Base-by-base conservation (phyloP, 768 basidiomycete species). In the Suillus sp. region DNA sequence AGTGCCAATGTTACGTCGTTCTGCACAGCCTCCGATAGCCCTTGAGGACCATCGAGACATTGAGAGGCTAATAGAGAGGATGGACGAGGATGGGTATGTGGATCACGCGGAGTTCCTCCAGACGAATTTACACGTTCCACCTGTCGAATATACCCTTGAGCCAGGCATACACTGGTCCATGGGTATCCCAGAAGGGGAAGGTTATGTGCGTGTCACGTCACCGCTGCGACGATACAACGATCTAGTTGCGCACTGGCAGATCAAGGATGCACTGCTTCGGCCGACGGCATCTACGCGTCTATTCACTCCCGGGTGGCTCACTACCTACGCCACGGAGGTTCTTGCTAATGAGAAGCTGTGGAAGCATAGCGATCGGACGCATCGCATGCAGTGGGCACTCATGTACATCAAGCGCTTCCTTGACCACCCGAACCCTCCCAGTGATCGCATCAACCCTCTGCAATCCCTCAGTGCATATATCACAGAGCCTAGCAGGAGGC, bases 201-300 rank as follows among this genome's bases (percentile, higher is more conserved):
- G 96, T 4, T 99, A 99, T 72, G 77, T 83, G 20, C 85, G 92
- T 25, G 86, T 84, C 10, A 98, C 97, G 10, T 93, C 91, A 6
- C 97, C 97, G 0, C 78, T 99, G 50, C 84, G 97, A 47, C 86
- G 97, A 50, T 97, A 86, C 74, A 75, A 78, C 40, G 97, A 99
- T 74, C 73, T 97, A 62, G 73, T 95, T 14, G 78, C 79, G 11
- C 97, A 99, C 77, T 99, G 95, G 94, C 96, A 99, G 74, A 86
- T 99, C 75, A 96, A 97, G 71, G 79, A 88, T 57, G 84, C 84
- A 6, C 75, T 99, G 13, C 77, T 90, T 8, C 75, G 73, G 14
- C 72, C 71, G 8, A 66, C 62, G 42, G 74, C 79, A 6, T 62
- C 62, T 53, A 69, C 72, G 2, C 77, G 81, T 4, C 73, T 80